Evolutionary conservation across 257 asterid species (phyloP), one percentile per base, ranked within the genome.

Genomic region (Solanum peruvianum): DNA sequence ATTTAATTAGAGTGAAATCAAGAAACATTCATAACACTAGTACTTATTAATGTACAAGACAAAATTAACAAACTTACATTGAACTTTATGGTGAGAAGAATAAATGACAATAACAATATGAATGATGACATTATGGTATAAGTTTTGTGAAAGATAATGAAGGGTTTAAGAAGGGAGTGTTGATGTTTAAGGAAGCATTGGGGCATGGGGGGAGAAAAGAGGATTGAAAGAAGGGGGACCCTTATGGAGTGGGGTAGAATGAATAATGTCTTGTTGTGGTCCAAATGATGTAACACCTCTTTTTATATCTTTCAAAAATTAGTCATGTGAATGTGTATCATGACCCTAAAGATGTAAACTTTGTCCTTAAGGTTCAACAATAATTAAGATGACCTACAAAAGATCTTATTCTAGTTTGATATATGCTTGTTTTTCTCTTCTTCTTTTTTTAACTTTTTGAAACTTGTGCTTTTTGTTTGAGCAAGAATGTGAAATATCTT

Each of bases 261-360:
- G 84, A 88, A 88, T 90, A 66, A 88, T 90, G 93, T 91, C 91
- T 80, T 91, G 88, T 84, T 86, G 95, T 92, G 95, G 95, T 92
- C 98, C 95, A 92, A 92, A 88, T 94, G 94, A 92, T 92, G 93
- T 85, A 88, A 91, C 92, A 86, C 89, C 92, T 91, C 87, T 66
- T 39, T 41, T 76, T n/a, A 25, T n/a, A 60, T 67, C 86, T 84
- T 67, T 84, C 86, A 84, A 84, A 84, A 84, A 39, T 84, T 47
- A 60, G 80, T 84, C 90, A 88, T 86, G 90, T 86, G 87, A 86
- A 25, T 83, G 85, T 86, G 85, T 86, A 86, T 86, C 67, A 81
- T 86, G 85, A 81, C 90, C 67, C 78, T 80, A 66, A 64, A 84
- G 73, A 84, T 84, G 87, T 77, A 84, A 84, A 84, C 87, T 84